Evolutionary conservation across 2,329 filamentous ascomycete species (phyloP).

Genomic region (Pseudocercospora pini-densiflorae): DNA sequence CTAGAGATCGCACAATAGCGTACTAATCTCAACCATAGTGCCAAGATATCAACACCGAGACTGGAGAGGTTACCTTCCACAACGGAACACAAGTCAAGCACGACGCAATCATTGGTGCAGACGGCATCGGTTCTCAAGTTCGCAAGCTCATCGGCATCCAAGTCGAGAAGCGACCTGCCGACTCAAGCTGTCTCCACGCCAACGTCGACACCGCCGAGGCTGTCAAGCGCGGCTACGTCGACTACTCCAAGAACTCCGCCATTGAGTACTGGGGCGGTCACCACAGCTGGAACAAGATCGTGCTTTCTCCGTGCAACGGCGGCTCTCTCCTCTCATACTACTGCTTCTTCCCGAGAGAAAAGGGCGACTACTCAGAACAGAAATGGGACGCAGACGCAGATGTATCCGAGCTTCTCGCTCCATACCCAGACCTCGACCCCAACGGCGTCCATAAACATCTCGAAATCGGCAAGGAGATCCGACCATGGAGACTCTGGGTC

Average conservation of each 20-base stretch:
- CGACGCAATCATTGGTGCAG: slow-evolving; percentile 67
- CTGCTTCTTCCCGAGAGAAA: slow-evolving; percentile 67
- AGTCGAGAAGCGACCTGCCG: slow-evolving; percentile 63
- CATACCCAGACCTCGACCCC: slow-evolving; percentile 63
- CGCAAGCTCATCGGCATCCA: slow-evolving; percentile 66
- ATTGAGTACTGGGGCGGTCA: slow-evolving; percentile 74
- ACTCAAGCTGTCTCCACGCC: slow-evolving; percentile 66
- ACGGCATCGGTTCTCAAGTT: slow-evolving; percentile 70
- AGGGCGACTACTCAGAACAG: slow-evolving; percentile 65
- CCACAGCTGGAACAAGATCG: slow-evolving; percentile 69
- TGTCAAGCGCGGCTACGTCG: slow-evolving; percentile 62
- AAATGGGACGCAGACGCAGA: slow-evolving; percentile 62
- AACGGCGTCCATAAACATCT: slow-evolving; percentile 61
- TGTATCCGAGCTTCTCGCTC: slow-evolving; percentile 59
- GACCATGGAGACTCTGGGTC: slow-evolving; percentile 69
- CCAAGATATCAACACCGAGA: slow-evolving; percentile 55
- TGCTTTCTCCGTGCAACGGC: slow-evolving; percentile 70
- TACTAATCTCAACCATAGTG: slow-evolving; percentile 43
- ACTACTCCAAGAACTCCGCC: slow-evolving; percentile 65
- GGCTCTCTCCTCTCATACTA: slow-evolving; percentile 70
- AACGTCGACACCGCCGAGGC: slow-evolving; percentile 68
- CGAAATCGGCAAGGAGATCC: slow-evolving; percentile 64
- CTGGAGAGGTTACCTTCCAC: slow-evolving; percentile 54
- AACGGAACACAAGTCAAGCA: slow-evolving; percentile 58
- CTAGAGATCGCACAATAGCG: slow-evolving; percentile 38